Evolutionary conservation across 805 yeast species (phyloP).

Genomic region (Cyberlindnera nakhonratchasimensis): DNA sequence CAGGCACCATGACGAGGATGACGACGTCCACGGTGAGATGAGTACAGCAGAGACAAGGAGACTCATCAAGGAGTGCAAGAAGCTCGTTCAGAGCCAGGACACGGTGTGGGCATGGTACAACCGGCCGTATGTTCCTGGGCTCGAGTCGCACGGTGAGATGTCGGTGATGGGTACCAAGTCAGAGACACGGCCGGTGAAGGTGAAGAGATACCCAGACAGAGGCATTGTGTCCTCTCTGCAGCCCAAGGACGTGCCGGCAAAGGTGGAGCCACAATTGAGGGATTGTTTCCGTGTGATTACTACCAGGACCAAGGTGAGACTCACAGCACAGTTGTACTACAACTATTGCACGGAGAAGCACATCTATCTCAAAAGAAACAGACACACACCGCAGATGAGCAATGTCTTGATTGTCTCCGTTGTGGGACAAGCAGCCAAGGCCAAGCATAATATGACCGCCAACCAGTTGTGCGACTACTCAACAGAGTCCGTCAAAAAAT

Average conservation of each 20-base stretch:
- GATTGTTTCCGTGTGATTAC: slow-evolving; percentile 31
- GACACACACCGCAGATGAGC: slow-evolving; percentile 20
- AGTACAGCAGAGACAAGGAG: slow-evolving; percentile 20
- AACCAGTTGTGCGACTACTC: slow-evolving; percentile 27
- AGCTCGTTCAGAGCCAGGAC: slow-evolving; percentile 17
- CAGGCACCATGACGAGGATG: slow-evolving; percentile 9
- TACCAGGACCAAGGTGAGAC: slow-evolving; percentile 32
- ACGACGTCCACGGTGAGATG: slow-evolving; percentile 12
- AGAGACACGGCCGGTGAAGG: slow-evolving; percentile 21
- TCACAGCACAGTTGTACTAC: slow-evolving; percentile 35
- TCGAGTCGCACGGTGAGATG: slow-evolving; percentile 18
- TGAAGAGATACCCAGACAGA: slow-evolving; percentile 20
- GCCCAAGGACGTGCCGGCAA: slow-evolving; percentile 1
- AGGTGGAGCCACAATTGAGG: slow-evolving; percentile 23
- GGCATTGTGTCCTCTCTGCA: background rate
- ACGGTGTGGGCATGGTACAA: slow-evolving; percentile 29
- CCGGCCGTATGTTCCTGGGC: slow-evolving; percentile 10
- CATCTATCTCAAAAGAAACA: slow-evolving; percentile 31
- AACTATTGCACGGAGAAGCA: slow-evolving; percentile 36
- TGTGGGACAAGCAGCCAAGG: slow-evolving; percentile 30
- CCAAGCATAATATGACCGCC: slow-evolving; percentile 9
- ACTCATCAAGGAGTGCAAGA: slow-evolving; percentile 20
- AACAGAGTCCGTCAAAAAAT: slow-evolving; percentile 30
- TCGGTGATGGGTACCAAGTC: slow-evolving; percentile 23
- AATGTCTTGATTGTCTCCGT: slow-evolving; percentile 32